A percentile compares a stretch with the other conserved stretches of the same genome.
These are phyloP conservation scores for Diutina catenulata DNA, from an alignment of 1,139 yeast genomes.

Conservation along the genomic window DNA sequence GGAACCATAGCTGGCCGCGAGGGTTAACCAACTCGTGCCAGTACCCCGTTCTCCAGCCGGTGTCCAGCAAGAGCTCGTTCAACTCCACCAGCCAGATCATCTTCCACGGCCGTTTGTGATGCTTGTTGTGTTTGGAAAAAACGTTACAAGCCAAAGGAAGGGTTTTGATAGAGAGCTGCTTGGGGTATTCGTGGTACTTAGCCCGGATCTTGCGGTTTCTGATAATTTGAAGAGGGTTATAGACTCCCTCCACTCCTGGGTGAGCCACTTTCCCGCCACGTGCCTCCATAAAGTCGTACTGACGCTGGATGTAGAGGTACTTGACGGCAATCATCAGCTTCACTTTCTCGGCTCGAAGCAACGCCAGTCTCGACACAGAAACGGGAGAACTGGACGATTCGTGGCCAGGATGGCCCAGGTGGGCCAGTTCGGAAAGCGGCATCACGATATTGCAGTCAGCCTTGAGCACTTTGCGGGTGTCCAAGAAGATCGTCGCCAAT, in stretches of 20 bases:
- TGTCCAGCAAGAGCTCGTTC: conserved; percentile 50
- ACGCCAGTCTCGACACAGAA: conserved; percentile 10
- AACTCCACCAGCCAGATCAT: conserved; percentile 59
- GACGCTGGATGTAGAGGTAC: conserved; percentile 35
- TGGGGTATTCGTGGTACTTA: conserved; percentile 26
- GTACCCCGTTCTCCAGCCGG: conserved; percentile 55
- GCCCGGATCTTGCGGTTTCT: conserved; percentile 50
- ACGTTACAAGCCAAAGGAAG: conserved; percentile 44
- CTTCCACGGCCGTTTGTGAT: conserved; percentile 21
- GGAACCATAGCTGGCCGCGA: conserved; percentile 45
- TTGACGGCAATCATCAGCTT: conserved; percentile 38
- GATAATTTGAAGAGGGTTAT: conserved; percentile 72
- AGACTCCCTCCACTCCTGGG: conserved; percentile 51
- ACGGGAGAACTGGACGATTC: conserved; percentile 6
- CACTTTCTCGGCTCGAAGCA: conserved; percentile 40
- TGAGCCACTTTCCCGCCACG: conserved; percentile 15
- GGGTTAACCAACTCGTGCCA: conserved; percentile 48
- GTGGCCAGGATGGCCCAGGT: conserved; percentile 8
- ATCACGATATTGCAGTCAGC: conserved; percentile 30
- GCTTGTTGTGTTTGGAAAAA: conserved; percentile 29
- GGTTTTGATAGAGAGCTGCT: conserved; percentile 20
- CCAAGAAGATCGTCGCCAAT: conserved; percentile 29
- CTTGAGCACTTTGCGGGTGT: conserved; percentile 29
- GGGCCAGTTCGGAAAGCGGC: conserved; percentile 12
- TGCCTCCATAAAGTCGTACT: conserved; percentile 12